A percentile compares a stretch with the other conserved stretches of the same genome.
phyloP scores from a whole-genome alignment of 2,329 filamentous ascomycete species.

The Cercospora zeina region DNA sequence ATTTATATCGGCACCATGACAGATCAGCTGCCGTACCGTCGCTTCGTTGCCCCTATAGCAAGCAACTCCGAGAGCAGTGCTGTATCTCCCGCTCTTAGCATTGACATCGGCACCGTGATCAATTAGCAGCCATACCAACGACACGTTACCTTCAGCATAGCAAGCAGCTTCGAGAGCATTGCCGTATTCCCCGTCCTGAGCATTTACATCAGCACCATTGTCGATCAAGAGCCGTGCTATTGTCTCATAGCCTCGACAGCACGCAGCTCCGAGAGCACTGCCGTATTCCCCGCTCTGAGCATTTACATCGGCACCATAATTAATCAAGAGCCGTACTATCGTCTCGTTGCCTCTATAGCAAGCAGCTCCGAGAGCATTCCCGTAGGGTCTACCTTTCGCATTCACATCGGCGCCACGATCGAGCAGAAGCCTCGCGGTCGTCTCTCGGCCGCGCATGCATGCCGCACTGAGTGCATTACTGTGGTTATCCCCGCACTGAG shows the following conservation, averaged over 20 bases:
- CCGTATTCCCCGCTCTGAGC: not conserved
- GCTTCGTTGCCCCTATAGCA: conserved; percentile 5
- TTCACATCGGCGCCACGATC: not conserved
- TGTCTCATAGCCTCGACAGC: conserved; percentile 1
- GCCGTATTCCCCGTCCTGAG: not conserved
- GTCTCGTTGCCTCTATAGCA: conserved; percentile 5
- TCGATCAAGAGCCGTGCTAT: conserved; percentile 28
- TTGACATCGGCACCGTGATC: not conserved
- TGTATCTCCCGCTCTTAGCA: too few relatives aligned
- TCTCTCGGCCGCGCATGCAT: conserved; percentile 1
- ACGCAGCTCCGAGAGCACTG: conserved; percentile 4
- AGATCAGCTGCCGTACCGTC: conserved; percentile 28
- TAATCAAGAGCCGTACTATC: conserved; percentile 28
- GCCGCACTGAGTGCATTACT: conserved; percentile 2
- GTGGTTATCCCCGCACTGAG: too few relatives aligned
- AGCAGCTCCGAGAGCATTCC: conserved; percentile 3
- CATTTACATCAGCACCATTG: too few relatives aligned
- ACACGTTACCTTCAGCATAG: not conserved
- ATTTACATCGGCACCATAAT: not conserved
- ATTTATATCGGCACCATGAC: not conserved
- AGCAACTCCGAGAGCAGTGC: conserved; percentile 2
- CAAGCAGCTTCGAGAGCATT: conserved; percentile 6
- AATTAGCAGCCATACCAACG: conserved; percentile 28
- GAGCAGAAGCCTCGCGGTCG: conserved; percentile 28
- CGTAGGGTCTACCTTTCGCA: too few relatives aligned